Evolutionary conservation across 768 basidiomycete genomes (phyloP).

Genomic region (Lactarius hengduanensis): DNA sequence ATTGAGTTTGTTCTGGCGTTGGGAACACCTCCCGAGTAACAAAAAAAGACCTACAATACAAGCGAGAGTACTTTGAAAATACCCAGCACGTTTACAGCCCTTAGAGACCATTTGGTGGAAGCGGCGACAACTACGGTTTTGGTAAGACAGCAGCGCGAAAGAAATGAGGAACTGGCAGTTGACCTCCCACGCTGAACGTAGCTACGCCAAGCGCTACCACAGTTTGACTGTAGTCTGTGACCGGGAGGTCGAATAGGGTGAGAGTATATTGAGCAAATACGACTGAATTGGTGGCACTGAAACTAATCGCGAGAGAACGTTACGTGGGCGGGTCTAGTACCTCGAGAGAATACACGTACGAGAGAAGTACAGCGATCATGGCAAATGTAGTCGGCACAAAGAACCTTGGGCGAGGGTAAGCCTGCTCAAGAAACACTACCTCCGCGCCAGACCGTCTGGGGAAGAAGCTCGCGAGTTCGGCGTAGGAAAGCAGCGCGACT

Average conservation of each 20-base stretch:
- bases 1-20: slow-evolving; percentile 8
- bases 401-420: slow-evolving; percentile 44
- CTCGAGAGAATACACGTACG: slow-evolving; percentile 26
- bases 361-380: slow-evolving; percentile 34
- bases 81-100: slow-evolving; percentile 32
- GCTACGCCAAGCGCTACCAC: slow-evolving; percentile 30
- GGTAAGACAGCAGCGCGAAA: neutral
- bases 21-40: neutral
- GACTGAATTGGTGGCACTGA: slow-evolving; percentile 31
- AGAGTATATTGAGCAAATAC: slow-evolving; percentile 34
- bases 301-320: slow-evolving; percentile 11
- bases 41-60: slow-evolving; percentile 24
- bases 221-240: slow-evolving; percentile 30
- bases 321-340: neutral
- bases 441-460: slow-evolving; percentile 51
- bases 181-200: slow-evolving; percentile 31
- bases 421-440: slow-evolving; percentile 47
- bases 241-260: slow-evolving; percentile 26
- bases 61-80: slow-evolving; percentile 32
- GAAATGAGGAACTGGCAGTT: neutral
- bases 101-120: slow-evolving; percentile 36
- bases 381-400: slow-evolving; percentile 46
- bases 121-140: slow-evolving; percentile 29
- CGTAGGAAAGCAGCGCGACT: slow-evolving; percentile 33
- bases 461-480: slow-evolving; percentile 48